These are phyloP conservation scores for Nakazawaea ernobii DNA, from an alignment of 805 yeast genomes.

Conservation along the genomic window DNA sequence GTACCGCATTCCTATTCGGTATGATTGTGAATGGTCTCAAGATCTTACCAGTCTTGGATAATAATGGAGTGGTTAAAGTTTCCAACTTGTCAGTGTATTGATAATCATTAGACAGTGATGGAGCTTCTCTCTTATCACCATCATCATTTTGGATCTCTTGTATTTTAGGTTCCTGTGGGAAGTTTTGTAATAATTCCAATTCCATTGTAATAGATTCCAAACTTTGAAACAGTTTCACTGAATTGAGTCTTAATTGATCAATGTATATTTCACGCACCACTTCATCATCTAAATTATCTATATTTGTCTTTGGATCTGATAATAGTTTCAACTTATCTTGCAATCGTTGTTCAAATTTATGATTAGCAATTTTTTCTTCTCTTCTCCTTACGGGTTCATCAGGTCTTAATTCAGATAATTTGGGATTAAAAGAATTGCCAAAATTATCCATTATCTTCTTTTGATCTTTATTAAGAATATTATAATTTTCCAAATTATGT, in stretches of 20 bases:
- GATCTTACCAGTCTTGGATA: conserved; percentile 73
- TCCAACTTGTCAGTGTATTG: conserved; percentile 67
- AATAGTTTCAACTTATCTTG: conserved; percentile 36
- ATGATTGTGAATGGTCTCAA: conserved; percentile 79
- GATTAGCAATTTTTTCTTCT: conserved; percentile 67
- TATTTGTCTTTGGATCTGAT: conserved; percentile 24
- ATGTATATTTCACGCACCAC: conserved; percentile 46
- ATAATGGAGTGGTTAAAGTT: conserved; percentile 39
- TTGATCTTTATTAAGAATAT: conserved; percentile 34
- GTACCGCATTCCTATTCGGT: conserved; percentile 49
- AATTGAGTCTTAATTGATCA: conserved; percentile 47
- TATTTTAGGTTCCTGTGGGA: conserved; percentile 27
- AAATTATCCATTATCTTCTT: conserved; percentile 32
- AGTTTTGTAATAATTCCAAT: conserved; percentile 48
- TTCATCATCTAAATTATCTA: conserved; percentile 56
- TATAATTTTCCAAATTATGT: conserved; percentile 38
- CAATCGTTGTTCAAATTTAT: conserved; percentile 53
- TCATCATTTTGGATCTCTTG: conserved; percentile 12
- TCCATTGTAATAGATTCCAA: conserved; percentile 64
- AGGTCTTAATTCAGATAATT: conserved; percentile 29
- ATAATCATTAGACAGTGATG: conserved; percentile 25
- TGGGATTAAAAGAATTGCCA: conserved; percentile 34
- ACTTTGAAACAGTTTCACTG: conserved; percentile 47
- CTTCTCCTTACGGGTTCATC: conserved; percentile 44
- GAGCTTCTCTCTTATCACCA: conserved; percentile 2